Conservation (phyloP, 352 stramenopile species). For the Thraustochytrium striatum region DNA sequence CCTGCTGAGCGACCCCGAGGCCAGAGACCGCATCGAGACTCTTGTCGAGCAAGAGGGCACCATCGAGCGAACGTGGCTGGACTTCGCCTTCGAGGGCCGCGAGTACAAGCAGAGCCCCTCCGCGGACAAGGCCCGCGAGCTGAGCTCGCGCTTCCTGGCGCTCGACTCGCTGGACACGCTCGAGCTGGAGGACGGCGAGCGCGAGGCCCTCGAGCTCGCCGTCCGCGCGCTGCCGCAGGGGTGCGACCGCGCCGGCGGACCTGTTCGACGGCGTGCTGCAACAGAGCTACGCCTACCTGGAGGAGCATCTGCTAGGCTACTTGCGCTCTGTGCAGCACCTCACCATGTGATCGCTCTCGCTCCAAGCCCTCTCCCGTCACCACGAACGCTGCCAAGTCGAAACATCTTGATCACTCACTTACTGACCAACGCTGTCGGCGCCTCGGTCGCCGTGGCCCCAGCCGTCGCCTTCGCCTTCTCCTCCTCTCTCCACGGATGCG, state of each 20-base stretch:
- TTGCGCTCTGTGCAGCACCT: constrained; percentile 14
- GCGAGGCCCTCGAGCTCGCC: not conserved
- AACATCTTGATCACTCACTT: too few relatives aligned
- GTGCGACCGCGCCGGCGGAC: not conserved
- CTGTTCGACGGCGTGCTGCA: not conserved
- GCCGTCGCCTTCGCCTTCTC: too few relatives aligned
- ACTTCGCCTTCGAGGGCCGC: constrained; percentile 1
- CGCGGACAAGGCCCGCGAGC: not conserved
- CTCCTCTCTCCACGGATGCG: too few relatives aligned
- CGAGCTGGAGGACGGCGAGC: not conserved
- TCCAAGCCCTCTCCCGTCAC: too few relatives aligned
- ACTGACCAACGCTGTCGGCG: too few relatives aligned
- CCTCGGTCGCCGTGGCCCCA: too few relatives aligned
- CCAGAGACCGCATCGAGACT: constrained; percentile 22
- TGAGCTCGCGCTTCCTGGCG: constrained; percentile 3
- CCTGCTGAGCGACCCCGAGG: not conserved
- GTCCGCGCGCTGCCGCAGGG: too few relatives aligned
- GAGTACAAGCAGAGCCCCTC: constrained; percentile 13
- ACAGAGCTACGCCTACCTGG: not conserved
- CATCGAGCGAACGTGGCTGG: constrained; percentile 24
- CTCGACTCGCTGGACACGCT: constrained; percentile 17
- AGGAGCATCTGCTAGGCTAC: constrained; percentile 26
- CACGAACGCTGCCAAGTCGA: too few relatives aligned
- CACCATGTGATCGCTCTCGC: too few relatives aligned
- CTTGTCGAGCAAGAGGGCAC: constrained; percentile 15